Evolutionary conservation across 805 yeast species (phyloP).

Genomic region (Ogataea neopini): DNA sequence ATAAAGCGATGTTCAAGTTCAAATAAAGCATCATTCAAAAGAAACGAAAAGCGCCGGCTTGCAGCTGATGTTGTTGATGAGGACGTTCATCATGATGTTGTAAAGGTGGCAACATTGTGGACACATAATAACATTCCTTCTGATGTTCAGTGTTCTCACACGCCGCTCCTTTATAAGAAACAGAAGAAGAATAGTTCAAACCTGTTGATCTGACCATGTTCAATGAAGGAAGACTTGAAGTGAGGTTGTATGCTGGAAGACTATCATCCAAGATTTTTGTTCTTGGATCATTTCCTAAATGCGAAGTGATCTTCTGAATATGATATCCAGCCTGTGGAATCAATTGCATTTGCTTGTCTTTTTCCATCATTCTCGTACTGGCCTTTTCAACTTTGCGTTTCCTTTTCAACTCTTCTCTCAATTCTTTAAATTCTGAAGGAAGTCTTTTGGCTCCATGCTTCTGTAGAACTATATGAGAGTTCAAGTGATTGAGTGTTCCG

Average conservation of each 20-base stretch:
- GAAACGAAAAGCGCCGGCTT: conserved; percentile 10
- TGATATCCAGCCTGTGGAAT: conserved; percentile 5
- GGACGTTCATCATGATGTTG: conserved; percentile 15
- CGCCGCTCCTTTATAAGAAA: conserved; percentile 1
- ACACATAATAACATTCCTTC: conserved; percentile 14
- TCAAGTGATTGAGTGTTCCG: conserved; percentile 60
- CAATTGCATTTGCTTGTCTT: conserved; percentile 11
- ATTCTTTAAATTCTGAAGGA: conserved; percentile 55
- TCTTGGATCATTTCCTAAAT: conserved; percentile 7
- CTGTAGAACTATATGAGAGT: conserved; percentile 55
- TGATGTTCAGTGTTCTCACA: not conserved
- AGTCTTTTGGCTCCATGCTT: conserved; percentile 54
- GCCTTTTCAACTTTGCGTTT: conserved; percentile 25
- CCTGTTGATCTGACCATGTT: not conserved
- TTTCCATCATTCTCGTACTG: conserved; percentile 17
- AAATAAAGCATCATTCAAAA: not conserved
- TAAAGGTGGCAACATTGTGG: conserved; percentile 17
- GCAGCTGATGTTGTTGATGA: conserved; percentile 8
- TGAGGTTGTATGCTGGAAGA: not conserved
- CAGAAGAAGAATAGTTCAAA: not conserved
- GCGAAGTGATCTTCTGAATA: conserved; percentile 2
- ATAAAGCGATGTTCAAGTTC: conserved; percentile 4
- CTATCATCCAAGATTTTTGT: conserved; percentile 3
- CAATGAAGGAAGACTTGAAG: conserved; percentile 3
- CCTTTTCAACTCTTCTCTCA: conserved; percentile 44